Conservation (phyloP, 2,329 filamentous ascomycete genomes). For the Neonectria neomacrospora region DNA sequence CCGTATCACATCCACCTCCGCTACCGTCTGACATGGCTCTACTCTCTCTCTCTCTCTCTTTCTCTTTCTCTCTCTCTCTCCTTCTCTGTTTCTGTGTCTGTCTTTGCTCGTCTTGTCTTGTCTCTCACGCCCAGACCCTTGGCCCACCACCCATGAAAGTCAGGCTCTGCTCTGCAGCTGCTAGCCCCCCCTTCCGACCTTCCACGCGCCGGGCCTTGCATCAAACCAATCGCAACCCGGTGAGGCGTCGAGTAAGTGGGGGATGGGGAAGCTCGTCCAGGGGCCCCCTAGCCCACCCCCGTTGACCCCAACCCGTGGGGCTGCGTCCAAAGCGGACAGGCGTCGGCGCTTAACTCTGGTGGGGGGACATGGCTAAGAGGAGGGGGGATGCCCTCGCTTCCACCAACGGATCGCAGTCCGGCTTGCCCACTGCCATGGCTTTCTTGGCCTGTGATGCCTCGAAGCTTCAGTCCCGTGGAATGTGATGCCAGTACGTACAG, state of each 20-base stretch:
- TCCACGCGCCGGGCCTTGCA: conserved; percentile 33
- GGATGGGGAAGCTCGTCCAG: conserved; percentile 33
- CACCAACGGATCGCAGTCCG: conserved; percentile 50
- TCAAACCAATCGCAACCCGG: conserved; percentile 36
- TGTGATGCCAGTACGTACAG: conserved; percentile 34
- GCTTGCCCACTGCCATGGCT: conserved; percentile 33
- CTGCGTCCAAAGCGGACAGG: conserved; percentile 62
- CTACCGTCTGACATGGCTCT: too few species aligned
- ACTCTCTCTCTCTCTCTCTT: too few species aligned
- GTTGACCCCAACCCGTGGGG: conserved; percentile 49
- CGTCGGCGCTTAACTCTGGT: conserved; percentile 66
- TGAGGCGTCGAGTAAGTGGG: conserved; percentile 34
- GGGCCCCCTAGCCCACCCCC: conserved; percentile 6
- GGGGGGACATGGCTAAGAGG: conserved; percentile 42
- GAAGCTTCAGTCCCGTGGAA: conserved; percentile 30
- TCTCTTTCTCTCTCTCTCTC: background rate
- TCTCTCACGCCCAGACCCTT: conserved; percentile 5
- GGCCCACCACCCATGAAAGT: background rate
- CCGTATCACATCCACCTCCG: conserved; percentile 20
- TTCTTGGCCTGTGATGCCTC: conserved; percentile 32
- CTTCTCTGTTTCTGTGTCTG: too few species aligned
- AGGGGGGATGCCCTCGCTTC: conserved; percentile 51
- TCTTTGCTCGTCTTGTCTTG: background rate
- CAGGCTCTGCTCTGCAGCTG: conserved; percentile 1
- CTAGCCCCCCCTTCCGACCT: conserved; percentile 13